phyloP scores from a whole-genome alignment of 495 filamentous ascomycete genomes.

The Lepraria neglecta region DNA sequence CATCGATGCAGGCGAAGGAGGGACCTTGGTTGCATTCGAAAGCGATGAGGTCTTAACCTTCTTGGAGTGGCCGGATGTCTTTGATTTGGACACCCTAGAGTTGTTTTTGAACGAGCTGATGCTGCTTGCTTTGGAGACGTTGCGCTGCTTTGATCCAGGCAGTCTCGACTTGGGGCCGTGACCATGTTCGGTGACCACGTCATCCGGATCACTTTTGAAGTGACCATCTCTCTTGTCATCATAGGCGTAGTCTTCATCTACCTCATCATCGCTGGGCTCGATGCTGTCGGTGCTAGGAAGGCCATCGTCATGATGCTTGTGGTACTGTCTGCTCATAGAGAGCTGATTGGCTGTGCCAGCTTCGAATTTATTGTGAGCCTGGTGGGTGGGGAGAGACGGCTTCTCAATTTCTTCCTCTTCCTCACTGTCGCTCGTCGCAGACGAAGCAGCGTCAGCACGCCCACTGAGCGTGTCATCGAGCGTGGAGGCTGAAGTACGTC shows the following conservation, averaged over 20 bases:
- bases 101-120: constrained; percentile 37
- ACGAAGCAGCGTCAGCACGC: constrained; percentile 77
- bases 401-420: constrained; percentile 65
- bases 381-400: constrained; percentile 55
- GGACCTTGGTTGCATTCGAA: constrained; percentile 40
- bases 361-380: constrained; percentile 44
- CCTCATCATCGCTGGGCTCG: constrained; percentile 60
- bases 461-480: constrained; percentile 87
- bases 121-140: constrained; percentile 32
- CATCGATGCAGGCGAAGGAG: constrained; percentile 64
- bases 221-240: constrained; percentile 56
- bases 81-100: constrained; percentile 43
- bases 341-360: constrained; percentile 45
- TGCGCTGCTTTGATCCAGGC: constrained; percentile 23
- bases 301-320: constrained; percentile 55
- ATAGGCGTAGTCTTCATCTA: constrained; percentile 47
- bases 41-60: constrained; percentile 53
- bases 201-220: constrained; percentile 49
- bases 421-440: constrained; percentile 73
- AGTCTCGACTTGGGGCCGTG: constrained; percentile 36
- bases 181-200: constrained; percentile 38
- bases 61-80: constrained; percentile 34
- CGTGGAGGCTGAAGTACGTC: constrained; percentile 87
- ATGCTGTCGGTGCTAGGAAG: constrained; percentile 62
- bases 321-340: constrained; percentile 46